phyloP scores from a whole-genome alignment of 2,329 filamentous ascomycete genomes.

The Myriangium duriaei region DNA sequence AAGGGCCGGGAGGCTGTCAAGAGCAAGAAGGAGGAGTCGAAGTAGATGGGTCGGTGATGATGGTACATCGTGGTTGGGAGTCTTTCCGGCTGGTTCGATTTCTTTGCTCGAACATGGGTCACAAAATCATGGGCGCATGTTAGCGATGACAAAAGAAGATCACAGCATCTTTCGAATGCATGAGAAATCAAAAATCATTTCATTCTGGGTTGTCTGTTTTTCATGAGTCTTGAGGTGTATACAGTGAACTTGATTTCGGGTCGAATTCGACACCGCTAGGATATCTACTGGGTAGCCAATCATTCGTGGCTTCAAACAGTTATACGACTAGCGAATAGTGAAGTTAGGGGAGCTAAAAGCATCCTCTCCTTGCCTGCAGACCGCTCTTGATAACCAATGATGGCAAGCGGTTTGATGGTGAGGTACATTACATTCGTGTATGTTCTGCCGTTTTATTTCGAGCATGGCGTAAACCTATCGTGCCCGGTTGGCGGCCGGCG shows the following conservation, averaged over 20 bases:
- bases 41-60: conserved; percentile 13
- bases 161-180: conserved; percentile 9
- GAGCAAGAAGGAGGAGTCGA: conserved; percentile 51
- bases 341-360: conserved; percentile 38
- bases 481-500: no score
- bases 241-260: conserved; percentile 13
- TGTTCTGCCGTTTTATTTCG: no score
- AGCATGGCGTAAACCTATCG: no score
- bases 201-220: not conserved
- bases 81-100: not conserved
- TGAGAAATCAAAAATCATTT: conserved; percentile 8
- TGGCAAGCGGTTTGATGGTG: conserved; percentile 73
- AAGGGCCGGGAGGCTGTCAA: conserved; percentile 56
- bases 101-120: conserved; percentile 8
- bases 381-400: conserved; percentile 54
- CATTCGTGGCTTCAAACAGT: conserved; percentile 61
- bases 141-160: conserved; percentile 9
- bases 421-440: conserved; percentile 52
- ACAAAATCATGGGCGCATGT: conserved; percentile 7
- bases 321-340: conserved; percentile 88
- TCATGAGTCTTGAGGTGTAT: not conserved
- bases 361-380: conserved; percentile 64
- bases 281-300: conserved; percentile 78
- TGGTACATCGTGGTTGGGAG: conserved; percentile 8
- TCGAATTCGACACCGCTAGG: conserved; percentile 45